phyloP scores from a whole-genome alignment of 2,329 filamentous ascomycete genomes.

The Trichoderma sp. region DNA sequence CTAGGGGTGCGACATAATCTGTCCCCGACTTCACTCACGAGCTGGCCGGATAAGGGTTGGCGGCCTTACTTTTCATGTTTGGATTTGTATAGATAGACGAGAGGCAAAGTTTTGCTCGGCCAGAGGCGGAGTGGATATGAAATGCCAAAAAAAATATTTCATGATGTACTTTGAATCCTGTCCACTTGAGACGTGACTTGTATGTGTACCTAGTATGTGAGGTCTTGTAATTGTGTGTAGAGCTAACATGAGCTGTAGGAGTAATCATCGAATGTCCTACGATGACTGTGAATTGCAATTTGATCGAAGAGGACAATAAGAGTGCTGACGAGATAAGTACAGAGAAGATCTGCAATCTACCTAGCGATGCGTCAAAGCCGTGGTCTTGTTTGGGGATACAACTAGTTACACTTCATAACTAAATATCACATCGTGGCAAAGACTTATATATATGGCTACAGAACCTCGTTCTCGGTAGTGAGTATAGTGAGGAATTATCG shows the following conservation, averaged over 20 bases:
- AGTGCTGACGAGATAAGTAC: no score
- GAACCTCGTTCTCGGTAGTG: background rate
- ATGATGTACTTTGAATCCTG: background rate
- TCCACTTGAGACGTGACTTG: background rate
- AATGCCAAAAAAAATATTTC: background rate
- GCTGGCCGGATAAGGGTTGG: background rate
- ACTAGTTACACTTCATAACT: background rate
- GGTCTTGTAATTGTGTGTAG: background rate
- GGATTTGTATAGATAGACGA: constrained; percentile 19
- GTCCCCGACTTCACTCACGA: background rate
- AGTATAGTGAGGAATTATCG: background rate
- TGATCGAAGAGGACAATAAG: background rate
- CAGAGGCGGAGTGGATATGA: background rate
- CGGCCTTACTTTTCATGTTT: background rate
- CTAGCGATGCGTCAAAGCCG: background rate
- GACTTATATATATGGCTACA: background rate
- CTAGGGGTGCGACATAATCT: background rate
- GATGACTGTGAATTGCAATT: background rate
- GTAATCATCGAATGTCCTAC: background rate
- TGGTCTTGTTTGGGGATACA: background rate
- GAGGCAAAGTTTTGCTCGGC: constrained; percentile 5
- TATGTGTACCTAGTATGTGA: background rate
- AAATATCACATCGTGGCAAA: background rate
- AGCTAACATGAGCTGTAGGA: background rate
- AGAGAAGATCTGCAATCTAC: background rate